Percentiles rank a stretch among this genome's conserved stretches.
Evolutionary conservation across 2,329 filamentous ascomycete genomes (phyloP).

Genomic region (Ophiocordyceps camponoti-leonardi): DNA sequence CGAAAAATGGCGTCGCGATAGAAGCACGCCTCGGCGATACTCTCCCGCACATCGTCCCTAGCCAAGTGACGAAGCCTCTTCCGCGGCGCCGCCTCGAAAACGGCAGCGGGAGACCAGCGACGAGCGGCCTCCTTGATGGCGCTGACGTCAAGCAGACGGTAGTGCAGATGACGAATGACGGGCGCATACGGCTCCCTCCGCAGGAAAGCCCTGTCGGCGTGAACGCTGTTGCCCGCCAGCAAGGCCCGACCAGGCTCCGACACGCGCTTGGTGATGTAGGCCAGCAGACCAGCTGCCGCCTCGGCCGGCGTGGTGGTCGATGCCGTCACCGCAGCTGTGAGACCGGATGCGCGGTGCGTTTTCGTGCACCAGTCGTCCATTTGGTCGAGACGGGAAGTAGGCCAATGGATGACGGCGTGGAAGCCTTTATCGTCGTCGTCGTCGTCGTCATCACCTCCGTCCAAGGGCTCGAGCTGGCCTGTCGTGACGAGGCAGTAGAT

Average conservation of each 20-base stretch:
- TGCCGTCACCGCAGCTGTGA: constrained; percentile 57
- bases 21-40: constrained; percentile 77
- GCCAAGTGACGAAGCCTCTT: constrained; percentile 74
- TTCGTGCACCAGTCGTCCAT: constrained; percentile 84
- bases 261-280: constrained; percentile 59
- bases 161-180: constrained; percentile 64
- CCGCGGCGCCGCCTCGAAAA: constrained; percentile 40
- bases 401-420: constrained; percentile 63
- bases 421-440: constrained; percentile 50
- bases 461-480: constrained; percentile 52
- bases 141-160: constrained; percentile 85
- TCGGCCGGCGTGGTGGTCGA: constrained; percentile 56
- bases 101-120: constrained; percentile 46
- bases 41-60: constrained; percentile 80
- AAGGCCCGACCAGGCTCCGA: constrained; percentile 50
- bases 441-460: constrained; percentile 22
- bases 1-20: constrained; percentile 57
- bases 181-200: constrained; percentile 53
- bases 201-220: constrained; percentile 76
- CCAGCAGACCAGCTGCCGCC: constrained; percentile 56
- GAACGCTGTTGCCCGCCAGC: constrained; percentile 83
- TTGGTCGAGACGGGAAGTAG: constrained; percentile 47
- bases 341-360: constrained; percentile 65
- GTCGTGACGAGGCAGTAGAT: constrained; percentile 88
- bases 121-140: constrained; percentile 77